phyloP scores from a whole-genome alignment of 371 early-diverging fungal genomes.

The Apophysomyces elegans region DNA sequence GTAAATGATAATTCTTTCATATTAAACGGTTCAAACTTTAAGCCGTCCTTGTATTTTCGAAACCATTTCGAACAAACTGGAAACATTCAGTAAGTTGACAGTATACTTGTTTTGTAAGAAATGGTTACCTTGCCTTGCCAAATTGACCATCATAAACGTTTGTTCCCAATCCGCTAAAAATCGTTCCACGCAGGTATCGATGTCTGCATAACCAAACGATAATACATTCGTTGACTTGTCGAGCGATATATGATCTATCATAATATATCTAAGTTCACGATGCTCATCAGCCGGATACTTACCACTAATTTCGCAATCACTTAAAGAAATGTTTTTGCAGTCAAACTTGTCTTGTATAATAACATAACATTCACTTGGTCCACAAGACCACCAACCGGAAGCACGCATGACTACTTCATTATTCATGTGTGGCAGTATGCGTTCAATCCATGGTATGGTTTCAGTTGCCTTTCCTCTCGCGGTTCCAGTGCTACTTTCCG shows the following conservation, averaged over 20 bases:
- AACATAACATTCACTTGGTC: conserved; percentile 51
- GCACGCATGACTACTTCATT: conserved; percentile 47
- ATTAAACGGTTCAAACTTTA: conserved; percentile 40
- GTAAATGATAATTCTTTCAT: conserved; percentile 40
- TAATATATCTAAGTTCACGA: background rate
- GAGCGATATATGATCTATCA: conserved; percentile 47
- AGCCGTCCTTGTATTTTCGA: conserved; percentile 38
- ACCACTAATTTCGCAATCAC: conserved; percentile 33
- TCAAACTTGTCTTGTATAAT: conserved; percentile 47
- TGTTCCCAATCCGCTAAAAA: conserved; percentile 54
- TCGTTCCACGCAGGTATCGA: conserved; percentile 43
- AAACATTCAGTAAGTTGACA: background rate
- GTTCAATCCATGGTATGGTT: conserved; percentile 38
- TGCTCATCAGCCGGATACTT: background rate
- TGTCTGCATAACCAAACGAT: conserved; percentile 51
- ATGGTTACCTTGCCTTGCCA: conserved; percentile 43
- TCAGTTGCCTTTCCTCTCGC: conserved; percentile 28
- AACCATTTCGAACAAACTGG: conserved; percentile 46
- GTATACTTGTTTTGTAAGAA: background rate
- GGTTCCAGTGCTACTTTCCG: conserved; percentile 5
- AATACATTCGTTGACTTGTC: conserved; percentile 40
- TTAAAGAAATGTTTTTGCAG: conserved; percentile 30
- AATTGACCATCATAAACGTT: conserved; percentile 53
- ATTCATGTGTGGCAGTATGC: conserved; percentile 30
- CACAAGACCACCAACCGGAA: conserved; percentile 54